Base-by-base conservation (phyloP, 768 basidiomycete species). In the Epithele typhae region DNA sequence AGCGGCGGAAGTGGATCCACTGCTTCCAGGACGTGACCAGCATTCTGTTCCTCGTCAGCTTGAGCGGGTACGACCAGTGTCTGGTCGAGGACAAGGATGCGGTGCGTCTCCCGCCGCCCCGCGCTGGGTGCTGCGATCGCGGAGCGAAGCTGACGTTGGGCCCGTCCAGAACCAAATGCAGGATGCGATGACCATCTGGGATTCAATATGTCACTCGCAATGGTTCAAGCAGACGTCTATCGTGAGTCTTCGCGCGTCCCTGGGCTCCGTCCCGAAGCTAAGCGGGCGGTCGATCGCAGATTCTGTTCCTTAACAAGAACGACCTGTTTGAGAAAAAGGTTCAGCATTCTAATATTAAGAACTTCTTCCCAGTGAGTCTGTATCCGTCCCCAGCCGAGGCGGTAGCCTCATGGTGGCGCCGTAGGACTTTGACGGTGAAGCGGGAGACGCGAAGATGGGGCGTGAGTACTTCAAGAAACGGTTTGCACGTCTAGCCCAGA, bases 101-200 rank as follows among this genome's bases (percentile, higher is more conserved):
- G 54, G 89, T 92, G 59, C 48, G 88, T 76, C 8, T 14, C 45
- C 19, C n/a, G n/a, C n/a, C n/a, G n/a, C n/a, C n/a, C n/a, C n/a
- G n/a, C n/a, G n/a, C n/a, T n/a, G n/a, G n/a, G n/a, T n/a, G n/a
- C n/a, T 23, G 21, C 21, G 45, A 45, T 30, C 27, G 14, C 27
- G 27, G 27, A 30, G 27, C 27, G 7, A 30, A 30, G 27, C 21
- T 24, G 40, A 35, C 40, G 14, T 43, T 25, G 33, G 17, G 34
- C 40, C 14, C 19, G 27, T 24, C 6, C 59, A 93, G 87, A 97
- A 97, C 62, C 93, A 95, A 82, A 95, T 97, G 92, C 89, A 94
- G 71, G 93, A 97, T 54, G 91, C 93, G 1, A 87, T 97, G 83
- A 91, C 91, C n/a, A 91, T 97, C 40, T 97, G 93, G 86, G 93